Evolutionary conservation across 2,329 filamentous ascomycete species (phyloP), one percentile per base, ranked within the genome.

Genomic region (Paecilomyces formosus): DNA sequence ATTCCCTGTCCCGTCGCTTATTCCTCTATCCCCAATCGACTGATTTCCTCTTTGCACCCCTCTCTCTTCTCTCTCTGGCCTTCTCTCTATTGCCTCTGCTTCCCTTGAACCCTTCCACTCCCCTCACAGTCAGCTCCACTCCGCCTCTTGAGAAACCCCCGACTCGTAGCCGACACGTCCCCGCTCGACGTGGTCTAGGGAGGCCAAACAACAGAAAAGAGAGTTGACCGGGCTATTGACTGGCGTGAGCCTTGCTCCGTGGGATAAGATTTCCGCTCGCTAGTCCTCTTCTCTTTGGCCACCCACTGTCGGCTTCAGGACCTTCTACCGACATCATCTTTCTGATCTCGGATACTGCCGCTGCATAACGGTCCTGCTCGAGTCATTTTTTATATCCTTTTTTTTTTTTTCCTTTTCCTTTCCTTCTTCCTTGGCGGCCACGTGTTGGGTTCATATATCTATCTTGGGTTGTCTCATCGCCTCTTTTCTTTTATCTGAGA

Each of bases 181-280:
- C 50, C 50, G 50, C 50, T 52, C 50, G 21, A 24, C 50, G 50
- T 28, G 50, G 50, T 52, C 50, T 9, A 45, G 39, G n/a, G 39
- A 45, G 18, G n/a, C n/a, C 31, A 55, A 33, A 11, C 9, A 22
- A 24, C 53, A 12, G 24, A 31, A 21, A 21, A 39, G 54, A 33
- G 26, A 15, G 54, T 55, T 39, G 28, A 21, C n/a, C 22, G 1
- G 50, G 28, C 13, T 26, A 31, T 24, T 55, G 15, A 22, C 31
- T 55, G 31, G 21, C 12, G 35, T 54, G 28, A 54, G 53, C 50
- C 22, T 24, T 11, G 22, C 22, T 52, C 50, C 50, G 50, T 28
- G 24, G 33, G 54, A 55, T 55, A 55, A 55, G 54, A 55, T 55
- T 55, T 55, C 54, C 35, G 24, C 54, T 35, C 15, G 15, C 53